Evolutionary conservation across 345 rosid genomes (phyloP), one percentile per base, ranked within the genome.

Genomic region (Lepidium didymum): DNA sequence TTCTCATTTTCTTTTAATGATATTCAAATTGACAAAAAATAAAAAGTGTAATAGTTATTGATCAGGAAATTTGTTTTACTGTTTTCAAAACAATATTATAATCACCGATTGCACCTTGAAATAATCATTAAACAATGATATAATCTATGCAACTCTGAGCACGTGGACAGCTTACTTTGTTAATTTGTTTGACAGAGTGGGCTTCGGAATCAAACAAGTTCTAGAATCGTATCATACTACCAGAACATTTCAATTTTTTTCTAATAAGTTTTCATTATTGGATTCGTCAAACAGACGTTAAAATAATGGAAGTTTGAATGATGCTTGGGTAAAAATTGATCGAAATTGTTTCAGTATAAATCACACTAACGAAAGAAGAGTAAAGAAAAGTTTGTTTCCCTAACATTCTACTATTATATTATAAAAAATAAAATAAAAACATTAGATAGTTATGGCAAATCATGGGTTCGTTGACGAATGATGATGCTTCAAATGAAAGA

Each of bases 401-500:
- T 53, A 74, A 61, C 58, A 74, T 37, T 67, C 42, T 60, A 60
- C 27, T 23, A 23, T 23, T 23, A 23, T 23, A 23, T 23, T 23
- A 23, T 23, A 2, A 23, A 23, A 23, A 23, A 3, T n/a, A n/a
- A n/a, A n/a, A n/a, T n/a, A 23, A 23, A 23, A 74, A 60, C 57
- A 74, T 44, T 67, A 41, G 61, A 60, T 68, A 59, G 44, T 61
- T 61, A 67, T 44, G 38, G 29, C 44, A 52, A 55, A 37, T 45
- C 73, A 60, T 29, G 33, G 7, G 33, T 6, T 29, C 6, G 7
- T 18, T 41, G 27, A 44, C 44, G 21, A 53, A 36, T 51, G 56
- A 31, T 73, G 70, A 73, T 66, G 72, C 63, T 67, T 74, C 42
- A 36, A 56, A 53, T 52, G 53, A 54, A 52, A 74, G 62, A 52